Base-by-base conservation (phyloP, 129 eudicot genomes). In the Mikania micrantha region DNA sequence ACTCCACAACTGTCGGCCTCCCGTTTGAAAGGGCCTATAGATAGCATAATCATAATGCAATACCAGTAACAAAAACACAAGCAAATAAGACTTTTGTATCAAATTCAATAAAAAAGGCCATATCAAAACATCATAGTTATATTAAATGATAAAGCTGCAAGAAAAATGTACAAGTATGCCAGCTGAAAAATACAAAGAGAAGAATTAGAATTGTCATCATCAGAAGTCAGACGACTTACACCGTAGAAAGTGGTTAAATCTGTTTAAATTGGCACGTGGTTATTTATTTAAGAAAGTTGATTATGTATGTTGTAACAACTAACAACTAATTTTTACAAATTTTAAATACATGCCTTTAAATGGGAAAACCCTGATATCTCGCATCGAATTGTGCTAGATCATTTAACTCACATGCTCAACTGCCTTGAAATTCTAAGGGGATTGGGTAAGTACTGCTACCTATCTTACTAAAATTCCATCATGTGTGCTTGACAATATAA, bases 1-100 rank as follows among this genome's bases (percentile, higher is more conserved):
- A 94, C 80, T 94, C 99, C 77, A 94, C 99, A 71, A 94, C 99
- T 8, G 99, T 94, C 7, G 99, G 99, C 82, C 83, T 94, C 56
- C 94, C 94, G 13, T 94, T 94, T 20, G 95, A 85, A 67, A 94
- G 88, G 49, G 99, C 99, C 99, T 94, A 52, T 52, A 9, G 66
- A 69, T 60, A 45, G 70, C 61, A 60, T 29, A 64, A 52, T 7
- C 16, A 22, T 9, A n/a, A 19, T 41, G n/a, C 61, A 28, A 22
- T 32, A 71, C 35, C 27, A 45, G 54, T 36, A 45, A 63, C 54
- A 67, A 63, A 9, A 44, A 38, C 50, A 66, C 38, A 56, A 5
- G 59, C 57, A 35, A 38, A 56, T n/a, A n/a, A n/a, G n/a, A n/a
- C 20, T 57, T 32, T 54, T 45, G 32, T 47, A 48, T 28, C 36